Evolutionary conservation across 805 yeast genomes (phyloP).

Genomic region (Starmerella kuoi): DNA sequence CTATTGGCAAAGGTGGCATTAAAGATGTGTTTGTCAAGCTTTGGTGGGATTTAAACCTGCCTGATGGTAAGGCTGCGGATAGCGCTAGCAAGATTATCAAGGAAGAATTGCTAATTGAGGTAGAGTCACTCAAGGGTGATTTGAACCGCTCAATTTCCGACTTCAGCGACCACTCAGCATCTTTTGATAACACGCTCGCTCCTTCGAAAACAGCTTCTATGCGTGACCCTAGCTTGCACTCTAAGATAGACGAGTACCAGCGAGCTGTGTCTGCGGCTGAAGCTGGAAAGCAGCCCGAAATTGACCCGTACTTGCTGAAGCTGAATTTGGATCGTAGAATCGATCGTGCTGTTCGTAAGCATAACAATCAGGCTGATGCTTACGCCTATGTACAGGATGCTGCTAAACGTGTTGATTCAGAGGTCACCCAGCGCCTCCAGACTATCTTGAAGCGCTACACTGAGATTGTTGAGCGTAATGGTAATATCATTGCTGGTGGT

Average conservation of each 20-base stretch:
- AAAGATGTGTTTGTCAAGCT: constrained; percentile 70
- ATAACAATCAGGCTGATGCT: constrained; percentile 78
- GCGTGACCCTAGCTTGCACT: constrained; percentile 24
- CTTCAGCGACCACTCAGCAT: constrained; percentile 61
- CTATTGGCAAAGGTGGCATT: constrained; percentile 67
- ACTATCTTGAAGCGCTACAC: constrained; percentile 65
- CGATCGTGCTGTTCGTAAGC: constrained; percentile 66
- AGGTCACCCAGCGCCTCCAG: constrained; percentile 78
- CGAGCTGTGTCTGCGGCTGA: constrained; percentile 17
- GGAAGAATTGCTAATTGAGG: constrained; percentile 48
- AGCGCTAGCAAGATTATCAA: constrained; percentile 47
- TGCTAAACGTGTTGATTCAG: constrained; percentile 78
- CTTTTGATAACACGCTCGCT: constrained; percentile 34
- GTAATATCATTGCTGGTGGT: constrained; percentile 29
- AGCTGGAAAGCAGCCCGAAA: constrained; percentile 14
- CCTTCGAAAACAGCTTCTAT: constrained; percentile 3
- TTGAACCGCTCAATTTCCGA: constrained; percentile 75
- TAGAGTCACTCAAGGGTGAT: constrained; percentile 62
- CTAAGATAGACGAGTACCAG: constrained; percentile 34
- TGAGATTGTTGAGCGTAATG: constrained; percentile 41
- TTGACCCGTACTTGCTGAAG: constrained; percentile 73
- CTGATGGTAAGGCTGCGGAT: constrained; percentile 42
- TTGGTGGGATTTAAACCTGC: constrained; percentile 39
- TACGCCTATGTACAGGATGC: constrained; percentile 74
- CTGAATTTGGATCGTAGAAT: constrained; percentile 62